phyloP scores from a whole-genome alignment of 2,329 filamentous ascomycete species.

The Colletotrichum eleusines region DNA sequence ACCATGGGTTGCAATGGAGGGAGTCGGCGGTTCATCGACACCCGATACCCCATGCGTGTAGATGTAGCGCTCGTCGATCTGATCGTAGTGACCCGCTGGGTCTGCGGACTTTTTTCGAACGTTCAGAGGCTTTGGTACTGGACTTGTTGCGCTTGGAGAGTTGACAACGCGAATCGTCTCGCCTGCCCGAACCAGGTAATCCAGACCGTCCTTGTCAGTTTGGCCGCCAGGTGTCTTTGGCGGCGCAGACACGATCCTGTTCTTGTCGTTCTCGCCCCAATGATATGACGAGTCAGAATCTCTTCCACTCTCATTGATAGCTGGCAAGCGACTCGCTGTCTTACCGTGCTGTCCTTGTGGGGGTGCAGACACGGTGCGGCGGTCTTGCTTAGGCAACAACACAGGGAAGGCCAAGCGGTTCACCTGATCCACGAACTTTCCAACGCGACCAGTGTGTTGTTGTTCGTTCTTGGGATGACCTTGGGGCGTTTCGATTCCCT shows the following conservation, averaged over 20 bases:
- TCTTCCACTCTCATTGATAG: slow-evolving; percentile 60
- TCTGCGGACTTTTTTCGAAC: slow-evolving; percentile 54
- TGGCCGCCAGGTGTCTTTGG: slow-evolving; percentile 46
- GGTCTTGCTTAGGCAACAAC: slow-evolving; percentile 54
- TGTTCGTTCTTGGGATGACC: slow-evolving; percentile 17
- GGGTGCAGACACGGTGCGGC: slow-evolving; percentile 65
- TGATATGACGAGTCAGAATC: slow-evolving; percentile 37
- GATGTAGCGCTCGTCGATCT: slow-evolving; percentile 44
- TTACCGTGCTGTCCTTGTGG: slow-evolving; percentile 57
- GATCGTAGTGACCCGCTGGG: not conserved
- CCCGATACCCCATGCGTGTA: slow-evolving; percentile 44
- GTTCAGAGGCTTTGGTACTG: slow-evolving; percentile 56
- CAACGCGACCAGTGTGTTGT: slow-evolving; percentile 35
- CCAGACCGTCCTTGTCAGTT: slow-evolving; percentile 54
- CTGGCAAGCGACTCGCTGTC: slow-evolving; percentile 57
- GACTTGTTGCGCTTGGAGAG: slow-evolving; percentile 56
- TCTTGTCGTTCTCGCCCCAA: slow-evolving; percentile 48
- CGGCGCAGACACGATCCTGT: slow-evolving; percentile 62
- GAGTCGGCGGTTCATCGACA: slow-evolving; percentile 42
- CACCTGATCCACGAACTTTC: slow-evolving; percentile 40
- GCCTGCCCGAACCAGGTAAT: slow-evolving; percentile 60
- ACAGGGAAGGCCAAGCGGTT: slow-evolving; percentile 49
- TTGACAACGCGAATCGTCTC: slow-evolving; percentile 69
- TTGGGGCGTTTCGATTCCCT: not conserved
- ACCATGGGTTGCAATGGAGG: slow-evolving; percentile 41